These are phyloP conservation scores for Lodderomyces margitis DNA, from an alignment of 1,139 yeast genomes.

Conservation along the genomic window DNA sequence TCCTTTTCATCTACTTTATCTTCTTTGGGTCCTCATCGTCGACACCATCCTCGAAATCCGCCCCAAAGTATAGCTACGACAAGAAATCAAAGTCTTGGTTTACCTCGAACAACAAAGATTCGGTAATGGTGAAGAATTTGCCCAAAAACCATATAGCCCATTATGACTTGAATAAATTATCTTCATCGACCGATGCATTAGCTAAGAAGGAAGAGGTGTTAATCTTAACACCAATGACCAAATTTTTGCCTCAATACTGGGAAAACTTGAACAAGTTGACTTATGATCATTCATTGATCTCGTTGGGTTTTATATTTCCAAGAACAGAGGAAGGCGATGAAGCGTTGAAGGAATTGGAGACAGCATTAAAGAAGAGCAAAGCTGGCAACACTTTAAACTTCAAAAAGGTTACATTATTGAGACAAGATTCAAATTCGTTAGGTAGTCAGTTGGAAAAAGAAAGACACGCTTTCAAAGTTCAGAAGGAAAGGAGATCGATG, in stretches of 20 bases:
- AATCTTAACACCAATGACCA: constrained; percentile 84
- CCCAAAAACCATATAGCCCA: constrained; percentile 82
- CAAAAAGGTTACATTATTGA: constrained; percentile 76
- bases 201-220: constrained; percentile 78
- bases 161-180: constrained; percentile 75
- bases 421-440: constrained; percentile 85
- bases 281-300: constrained; percentile 82
- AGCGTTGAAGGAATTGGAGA: constrained; percentile 69
- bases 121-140: constrained; percentile 55
- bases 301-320: constrained; percentile 90
- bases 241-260: constrained; percentile 86
- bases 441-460: constrained; percentile 73
- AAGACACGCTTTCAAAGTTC: constrained; percentile 68
- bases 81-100: constrained; percentile 50
- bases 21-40: constrained; percentile 32
- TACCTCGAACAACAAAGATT: constrained; percentile 30
- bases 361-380: constrained; percentile 59
- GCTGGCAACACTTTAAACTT: constrained; percentile 62
- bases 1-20: constrained; percentile 42
- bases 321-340: constrained; percentile 74
- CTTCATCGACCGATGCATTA: constrained; percentile 66
- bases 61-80: constrained; percentile 47
- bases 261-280: constrained; percentile 66
- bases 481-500: constrained; percentile 80
- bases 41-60: constrained; percentile 19